Conservation (phyloP, 345 rosid species). For the Trapa bicornis region DNA sequence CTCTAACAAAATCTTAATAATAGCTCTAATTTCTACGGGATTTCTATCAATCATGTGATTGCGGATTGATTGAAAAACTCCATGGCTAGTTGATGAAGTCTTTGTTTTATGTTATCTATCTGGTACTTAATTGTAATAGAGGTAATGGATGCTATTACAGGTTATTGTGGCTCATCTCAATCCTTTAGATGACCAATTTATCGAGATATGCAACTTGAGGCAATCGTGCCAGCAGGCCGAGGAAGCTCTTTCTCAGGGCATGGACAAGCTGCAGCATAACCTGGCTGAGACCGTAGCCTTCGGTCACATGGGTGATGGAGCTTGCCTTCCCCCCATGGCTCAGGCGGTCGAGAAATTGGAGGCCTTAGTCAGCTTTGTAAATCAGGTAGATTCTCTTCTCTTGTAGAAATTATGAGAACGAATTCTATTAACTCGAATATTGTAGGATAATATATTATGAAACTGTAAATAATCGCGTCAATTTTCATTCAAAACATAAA, state of each 20-base stretch:
- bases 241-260: conserved; percentile 84
- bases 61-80: no score
- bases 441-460: no score
- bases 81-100: neutral
- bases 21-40: no score
- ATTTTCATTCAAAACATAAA: no score
- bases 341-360: conserved; percentile 67
- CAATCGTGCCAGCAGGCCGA: conserved; percentile 19
- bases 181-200: conserved; percentile 49
- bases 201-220: conserved; percentile 34
- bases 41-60: no score
- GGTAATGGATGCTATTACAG: conserved; percentile 17
- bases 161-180: conserved; percentile 64
- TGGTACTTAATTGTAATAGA: no score
- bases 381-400: conserved; percentile 35
- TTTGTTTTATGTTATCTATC: neutral
- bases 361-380: conserved; percentile 65
- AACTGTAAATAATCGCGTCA: no score
- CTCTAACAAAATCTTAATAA: no score
- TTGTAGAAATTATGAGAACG: no score
- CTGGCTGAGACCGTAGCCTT: conserved; percentile 60
- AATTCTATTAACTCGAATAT: no score
- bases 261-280: conserved; percentile 71
- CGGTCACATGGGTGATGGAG: conserved; percentile 47
- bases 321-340: conserved; percentile 36